A percentile compares a stretch with the other conserved stretches of the same genome.
These are phyloP conservation scores for Rutstroemia sp. DNA, from an alignment of 2,329 filamentous ascomycete genomes.

Conservation along the genomic window DNA sequence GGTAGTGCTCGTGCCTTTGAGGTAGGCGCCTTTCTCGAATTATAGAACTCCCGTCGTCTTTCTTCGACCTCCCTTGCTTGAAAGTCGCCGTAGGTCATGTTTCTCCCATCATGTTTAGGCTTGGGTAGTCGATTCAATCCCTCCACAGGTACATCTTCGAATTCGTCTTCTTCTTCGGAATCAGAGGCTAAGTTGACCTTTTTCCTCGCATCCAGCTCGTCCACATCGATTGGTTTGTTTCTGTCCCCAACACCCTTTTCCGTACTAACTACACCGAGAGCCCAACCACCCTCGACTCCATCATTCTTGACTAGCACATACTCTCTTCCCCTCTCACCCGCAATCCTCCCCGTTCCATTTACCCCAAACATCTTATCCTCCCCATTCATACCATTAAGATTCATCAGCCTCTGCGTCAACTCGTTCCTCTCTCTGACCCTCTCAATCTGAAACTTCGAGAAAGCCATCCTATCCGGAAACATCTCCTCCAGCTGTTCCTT, in stretches of 20 bases:
- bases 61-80: slow-evolving; percentile 23
- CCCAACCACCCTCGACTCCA: slow-evolving; percentile 91
- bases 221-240: slow-evolving; percentile 88
- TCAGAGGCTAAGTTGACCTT: slow-evolving; percentile 51
- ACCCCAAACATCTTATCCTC: slow-evolving; percentile 61
- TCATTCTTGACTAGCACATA: slow-evolving; percentile 97
- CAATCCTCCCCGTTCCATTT: slow-evolving; percentile 54
- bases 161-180: slow-evolving; percentile 53
- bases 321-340: slow-evolving; percentile 81
- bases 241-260: slow-evolving; percentile 72
- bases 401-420: slow-evolving; percentile 90
- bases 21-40: slow-evolving; percentile 10
- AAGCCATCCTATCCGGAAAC: slow-evolving; percentile 97
- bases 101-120: slow-evolving; percentile 12
- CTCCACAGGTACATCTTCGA: slow-evolving; percentile 32
- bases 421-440: slow-evolving; percentile 88
- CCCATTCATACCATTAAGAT: slow-evolving; percentile 81
- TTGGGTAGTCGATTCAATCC: slow-evolving; percentile 30
- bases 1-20: slow-evolving; percentile 9
- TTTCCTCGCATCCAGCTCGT: slow-evolving; percentile 53
- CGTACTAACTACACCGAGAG: slow-evolving; percentile 83
- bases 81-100: slow-evolving; percentile 23
- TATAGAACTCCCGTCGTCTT: slow-evolving; percentile 17
- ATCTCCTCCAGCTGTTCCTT: slow-evolving; percentile 94
- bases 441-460: slow-evolving; percentile 94